Evolutionary conservation across 768 basidiomycete genomes (phyloP).

Genomic region (Leccinum truebloodii): DNA sequence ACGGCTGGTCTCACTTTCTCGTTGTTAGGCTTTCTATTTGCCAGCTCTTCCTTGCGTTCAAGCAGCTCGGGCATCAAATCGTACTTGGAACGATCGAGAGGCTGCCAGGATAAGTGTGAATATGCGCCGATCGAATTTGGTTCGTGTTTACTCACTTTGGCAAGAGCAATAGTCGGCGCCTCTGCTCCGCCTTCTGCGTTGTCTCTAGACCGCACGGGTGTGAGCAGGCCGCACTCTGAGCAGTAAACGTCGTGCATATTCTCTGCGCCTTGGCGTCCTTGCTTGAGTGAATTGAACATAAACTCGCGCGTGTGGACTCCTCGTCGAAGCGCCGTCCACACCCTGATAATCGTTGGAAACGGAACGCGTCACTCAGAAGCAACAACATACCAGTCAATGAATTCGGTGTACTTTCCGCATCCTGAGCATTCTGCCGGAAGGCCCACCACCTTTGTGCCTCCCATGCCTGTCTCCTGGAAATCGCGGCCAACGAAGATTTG

Average conservation of each 20-base stretch:
- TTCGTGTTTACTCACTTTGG: conserved; percentile 2
- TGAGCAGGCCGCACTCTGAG: no score
- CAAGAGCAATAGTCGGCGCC: no score
- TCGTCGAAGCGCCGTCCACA: conserved; percentile 22
- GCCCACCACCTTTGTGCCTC: conserved; percentile 17
- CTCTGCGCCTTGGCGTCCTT: no score
- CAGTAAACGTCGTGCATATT: no score
- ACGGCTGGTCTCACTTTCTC: neutral
- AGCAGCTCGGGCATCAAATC: conserved; percentile 13
- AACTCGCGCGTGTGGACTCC: no score
- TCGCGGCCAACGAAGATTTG: conserved; percentile 14
- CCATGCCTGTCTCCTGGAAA: conserved; percentile 17
- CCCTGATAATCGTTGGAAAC: conserved; percentile 1
- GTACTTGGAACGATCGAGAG: conserved; percentile 17
- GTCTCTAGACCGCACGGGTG: no score
- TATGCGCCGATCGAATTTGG: neutral
- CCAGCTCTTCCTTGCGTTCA: conserved; percentile 3
- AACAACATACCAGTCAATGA: conserved; percentile 14
- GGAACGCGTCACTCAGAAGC: neutral
- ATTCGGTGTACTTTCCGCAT: conserved; percentile 21
- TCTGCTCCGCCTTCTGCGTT: no score
- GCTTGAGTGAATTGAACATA: no score
- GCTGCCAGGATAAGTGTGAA: conserved; percentile 1
- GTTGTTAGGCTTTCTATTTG: neutral
- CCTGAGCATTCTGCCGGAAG: conserved; percentile 7